Base-by-base conservation (phyloP, 139 green algal species). In the Nannochloris sp. region DNA sequence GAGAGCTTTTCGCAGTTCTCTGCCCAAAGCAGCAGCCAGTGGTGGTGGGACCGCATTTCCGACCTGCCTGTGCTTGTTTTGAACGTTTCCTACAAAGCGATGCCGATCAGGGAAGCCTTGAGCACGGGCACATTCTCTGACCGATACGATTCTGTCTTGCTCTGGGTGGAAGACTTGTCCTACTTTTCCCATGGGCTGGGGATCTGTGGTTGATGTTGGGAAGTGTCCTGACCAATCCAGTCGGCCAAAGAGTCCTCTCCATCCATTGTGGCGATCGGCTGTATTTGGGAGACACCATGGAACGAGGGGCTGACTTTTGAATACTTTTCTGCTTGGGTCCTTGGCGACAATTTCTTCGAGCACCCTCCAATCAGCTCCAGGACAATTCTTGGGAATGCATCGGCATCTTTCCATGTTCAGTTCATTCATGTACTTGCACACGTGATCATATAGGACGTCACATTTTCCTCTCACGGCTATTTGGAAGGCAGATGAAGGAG, bases 261-360 rank as follows among this genome's bases (percentile, higher is more conserved):
- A 97, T 65, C 88, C 84, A 75, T 97, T 97, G 78, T 97, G 91
- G 27, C 90, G 75, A 66, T 88, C 83, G 11, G 83, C 85, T 4
- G 91, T 97, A 81, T 97, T 95, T 69, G 91, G 90, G 65, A 97
- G 84, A 78, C 91, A 97, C 90, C 90, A 97, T 8, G 91, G 91
- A 53, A 97, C 87, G 49, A 97, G 75, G 5, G 82, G 69, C 67
- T 91, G 79, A 37, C 85, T 82, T 83, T 91, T 85, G 81, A 73
- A 93, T 31, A 73, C 70, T 61, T 84, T 75, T 31, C 76, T 61
- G 23, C 57, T 67, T 27, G 88, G 84, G 70, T 95, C 83, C 8
- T 62, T 61, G 36, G 44, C 59, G 29, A 95, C 82, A 48, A 93
- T 85, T 34, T 86, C 71, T 64, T 88, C 70, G 74, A 97, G 82